Evolutionary conservation across 306 rosid species (phyloP), one percentile per base, ranked within the genome.

Genomic region (Cicer cuneatum): DNA sequence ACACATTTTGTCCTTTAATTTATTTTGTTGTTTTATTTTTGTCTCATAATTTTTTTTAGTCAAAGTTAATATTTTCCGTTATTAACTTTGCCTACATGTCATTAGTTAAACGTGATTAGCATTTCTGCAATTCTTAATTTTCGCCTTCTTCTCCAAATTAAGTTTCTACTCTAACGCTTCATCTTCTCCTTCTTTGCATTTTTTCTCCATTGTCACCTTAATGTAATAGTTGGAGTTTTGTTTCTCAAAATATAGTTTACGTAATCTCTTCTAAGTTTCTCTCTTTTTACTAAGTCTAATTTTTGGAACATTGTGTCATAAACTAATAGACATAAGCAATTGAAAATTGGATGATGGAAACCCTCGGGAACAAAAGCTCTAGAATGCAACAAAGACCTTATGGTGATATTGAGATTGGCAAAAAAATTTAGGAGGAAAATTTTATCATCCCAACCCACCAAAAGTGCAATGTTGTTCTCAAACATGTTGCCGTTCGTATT

Each of bases 361-460:
- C 54, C 85, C 96, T 68, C 33, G 33, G 97, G 97, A 92, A 88
- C 29, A 88, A 87, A 80, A 93, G 90, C 77, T 88, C 88, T 85
- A 97, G 98, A 83, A 90, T 93, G 98, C 89, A 87, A 85, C 97
- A 89, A 84, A 90, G 98, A 76, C 98, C 98, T 47, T 97, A 91
- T 78, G 97, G 96, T 81, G 98, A 90, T 82, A 88, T 93, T 46
- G 98, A 93, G 85, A 93, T 90, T 67, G 98, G 91, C 83, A 92
- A 85, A 85, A 89, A 33, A 45, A 89, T 88, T 81, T 93, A 97
- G 98, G 97, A 89, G 83, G 89, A 90, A 76, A 90, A 90, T 74
- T 93, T 91, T 82, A 74, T 80, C 75, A 88, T 93, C 45, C 98
- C 98, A 43, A 84, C 86, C 56, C 89, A 97, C 74, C 85, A 80